Evolutionary conservation across 2,329 filamentous ascomycete species (phyloP).

Genomic region (Zymoseptoria crescenta): DNA sequence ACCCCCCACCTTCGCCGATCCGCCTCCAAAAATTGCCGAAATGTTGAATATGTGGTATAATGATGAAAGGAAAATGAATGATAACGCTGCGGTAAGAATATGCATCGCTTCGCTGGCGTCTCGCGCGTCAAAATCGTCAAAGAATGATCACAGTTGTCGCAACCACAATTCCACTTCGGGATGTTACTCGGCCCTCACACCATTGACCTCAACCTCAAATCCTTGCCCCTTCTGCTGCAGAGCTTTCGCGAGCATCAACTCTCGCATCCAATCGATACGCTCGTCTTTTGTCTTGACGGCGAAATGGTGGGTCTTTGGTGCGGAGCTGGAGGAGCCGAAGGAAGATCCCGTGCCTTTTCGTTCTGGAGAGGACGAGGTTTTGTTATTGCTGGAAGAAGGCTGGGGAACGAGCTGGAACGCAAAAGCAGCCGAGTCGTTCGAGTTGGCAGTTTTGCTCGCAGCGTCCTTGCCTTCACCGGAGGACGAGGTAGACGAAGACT

Average conservation of each 20-base stretch:
- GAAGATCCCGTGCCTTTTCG: conserved; percentile 22
- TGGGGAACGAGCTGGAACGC: conserved; percentile 76
- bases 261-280: conserved; percentile 94
- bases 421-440: conserved; percentile 50
- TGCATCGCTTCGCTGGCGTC: neutral
- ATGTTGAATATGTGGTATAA: neutral
- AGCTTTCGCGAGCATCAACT: conserved; percentile 85
- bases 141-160: neutral
- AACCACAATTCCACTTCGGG: neutral
- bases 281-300: conserved; percentile 81
- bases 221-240: conserved; percentile 76
- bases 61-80: neutral
- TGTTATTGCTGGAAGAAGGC: conserved; percentile 36
- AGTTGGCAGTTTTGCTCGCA: neutral
- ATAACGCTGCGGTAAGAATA: neutral
- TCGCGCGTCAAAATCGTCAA: neutral
- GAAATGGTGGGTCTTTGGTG: conserved; percentile 78
- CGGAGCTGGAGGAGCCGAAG: conserved; percentile 42
- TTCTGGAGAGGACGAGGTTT: conserved; percentile 14
- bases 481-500: conserved; percentile 43
- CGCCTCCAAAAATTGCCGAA: neutral
- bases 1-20: neutral
- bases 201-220: conserved; percentile 75
- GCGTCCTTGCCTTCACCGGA: conserved; percentile 35
- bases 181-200: conserved; percentile 28